These are phyloP conservation scores for Ailanthus altissimus DNA, from an alignment of 345 rosid genomes.

Conservation along the genomic window DNA sequence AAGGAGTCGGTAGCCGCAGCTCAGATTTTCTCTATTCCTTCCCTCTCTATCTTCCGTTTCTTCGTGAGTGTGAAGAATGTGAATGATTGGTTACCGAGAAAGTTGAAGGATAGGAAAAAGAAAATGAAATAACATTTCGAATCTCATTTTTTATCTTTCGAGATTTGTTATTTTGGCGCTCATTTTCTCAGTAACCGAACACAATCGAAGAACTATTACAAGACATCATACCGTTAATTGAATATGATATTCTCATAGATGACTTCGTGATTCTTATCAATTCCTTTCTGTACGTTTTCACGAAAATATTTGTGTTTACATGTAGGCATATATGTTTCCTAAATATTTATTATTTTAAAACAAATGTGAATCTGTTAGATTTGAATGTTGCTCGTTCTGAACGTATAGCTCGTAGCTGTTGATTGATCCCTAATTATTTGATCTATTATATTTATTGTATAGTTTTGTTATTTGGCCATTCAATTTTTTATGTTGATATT, in stretches of 20 bases:
- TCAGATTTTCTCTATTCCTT: neutral
- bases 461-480: neutral
- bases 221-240: too few species aligned
- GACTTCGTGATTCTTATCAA: neutral
- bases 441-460: neutral
- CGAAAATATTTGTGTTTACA: too few species aligned
- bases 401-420: neutral
- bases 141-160: neutral
- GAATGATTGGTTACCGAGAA: constrained; percentile 17
- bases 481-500: too few species aligned
- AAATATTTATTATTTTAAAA: neutral
- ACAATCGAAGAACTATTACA: neutral
- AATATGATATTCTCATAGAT: neutral
- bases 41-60: neutral
- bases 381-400: neutral
- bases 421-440: neutral
- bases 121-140: neutral
- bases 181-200: constrained; percentile 1
- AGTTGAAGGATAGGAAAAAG: too few species aligned
- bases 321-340: neutral
- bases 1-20: constrained; percentile 24
- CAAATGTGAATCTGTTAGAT: neutral
- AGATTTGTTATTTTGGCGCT: neutral
- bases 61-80: neutral
- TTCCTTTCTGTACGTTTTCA: neutral